These are phyloP conservation scores for Furcasterigmium furcatum DNA, from an alignment of 2,329 filamentous ascomycete genomes.

Conservation along the genomic window DNA sequence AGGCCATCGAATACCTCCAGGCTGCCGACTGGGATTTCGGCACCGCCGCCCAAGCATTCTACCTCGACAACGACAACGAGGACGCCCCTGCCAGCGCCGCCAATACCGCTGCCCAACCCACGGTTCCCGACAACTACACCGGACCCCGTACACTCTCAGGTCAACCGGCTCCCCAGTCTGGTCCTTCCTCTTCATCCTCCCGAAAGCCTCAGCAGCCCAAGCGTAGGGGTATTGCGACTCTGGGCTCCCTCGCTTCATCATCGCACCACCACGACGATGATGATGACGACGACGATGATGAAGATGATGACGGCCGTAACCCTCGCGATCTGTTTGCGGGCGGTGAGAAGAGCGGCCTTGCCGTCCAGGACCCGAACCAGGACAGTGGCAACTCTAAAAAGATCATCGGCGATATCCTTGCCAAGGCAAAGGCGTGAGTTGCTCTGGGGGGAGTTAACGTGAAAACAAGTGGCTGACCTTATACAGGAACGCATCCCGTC, in stretches of 20 bases:
- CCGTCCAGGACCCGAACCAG: slow-evolving; percentile 59
- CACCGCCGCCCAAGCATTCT: slow-evolving; percentile 60
- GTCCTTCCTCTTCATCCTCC: slow-evolving; percentile 9
- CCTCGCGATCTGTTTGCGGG: slow-evolving; percentile 74
- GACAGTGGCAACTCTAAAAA: slow-evolving; percentile 43
- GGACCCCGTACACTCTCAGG: slow-evolving; percentile 63
- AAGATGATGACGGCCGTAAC: slow-evolving; percentile 54
- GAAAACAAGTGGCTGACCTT: too few relatives aligned
- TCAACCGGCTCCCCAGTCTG: slow-evolving; percentile 47
- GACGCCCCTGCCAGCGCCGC: slow-evolving; percentile 27
- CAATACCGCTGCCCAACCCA: slow-evolving; percentile 6
- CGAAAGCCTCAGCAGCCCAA: slow-evolving; percentile 42
- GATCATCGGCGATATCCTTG: slow-evolving; percentile 61
- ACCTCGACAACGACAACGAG: slow-evolving; percentile 51
- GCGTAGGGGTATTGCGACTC: slow-evolving; percentile 58
- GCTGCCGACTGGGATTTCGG: slow-evolving; percentile 65
- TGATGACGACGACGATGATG: slow-evolving; percentile 56
- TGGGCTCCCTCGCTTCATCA: slow-evolving; percentile 47
- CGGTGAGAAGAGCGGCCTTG: slow-evolving; percentile 77
- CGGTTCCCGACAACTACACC: slow-evolving; percentile 43
- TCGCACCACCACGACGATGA: slow-evolving; percentile 52
- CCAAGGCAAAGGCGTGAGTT: slow-evolving; percentile 59
- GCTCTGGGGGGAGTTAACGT: too few relatives aligned
- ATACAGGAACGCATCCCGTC: slow-evolving; percentile 56
- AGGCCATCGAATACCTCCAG: slow-evolving; percentile 67